phyloP scores from a whole-genome alignment of 257 asterid species.

The Primulina tabacum region DNA sequence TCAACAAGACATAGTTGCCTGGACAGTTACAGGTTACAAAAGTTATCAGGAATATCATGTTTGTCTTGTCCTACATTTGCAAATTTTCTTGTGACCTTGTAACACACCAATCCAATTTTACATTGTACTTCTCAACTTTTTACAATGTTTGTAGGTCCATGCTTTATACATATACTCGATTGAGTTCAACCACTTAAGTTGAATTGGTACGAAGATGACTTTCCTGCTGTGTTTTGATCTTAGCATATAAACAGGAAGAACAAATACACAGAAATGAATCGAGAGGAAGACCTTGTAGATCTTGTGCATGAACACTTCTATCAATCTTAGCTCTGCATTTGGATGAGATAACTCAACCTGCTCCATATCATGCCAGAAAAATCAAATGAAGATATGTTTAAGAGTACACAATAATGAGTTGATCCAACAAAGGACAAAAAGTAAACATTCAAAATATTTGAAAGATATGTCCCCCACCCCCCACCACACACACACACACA shows the following conservation, averaged over 20 bases:
- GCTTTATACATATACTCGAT: not conserved
- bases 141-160: not conserved
- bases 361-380: constrained; percentile 12
- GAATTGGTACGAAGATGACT: not conserved
- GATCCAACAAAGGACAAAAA: constrained; percentile 10
- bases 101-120: not conserved
- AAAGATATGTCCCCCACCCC: not conserved
- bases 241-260: constrained; percentile 6
- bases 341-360: constrained; percentile 63
- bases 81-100: too few relatives aligned
- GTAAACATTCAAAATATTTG: constrained; percentile 12
- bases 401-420: constrained; percentile 18
- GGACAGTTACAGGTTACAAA: too few relatives aligned
- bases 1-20: not conserved
- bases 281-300: constrained; percentile 52
- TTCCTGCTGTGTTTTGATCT: constrained; percentile 3
- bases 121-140: constrained; percentile 1
- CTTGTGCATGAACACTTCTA: constrained; percentile 60
- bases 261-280: constrained; percentile 20
- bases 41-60: too few relatives aligned
- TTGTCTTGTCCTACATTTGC: too few relatives aligned
- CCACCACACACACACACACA: not conserved
- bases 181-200: not conserved
- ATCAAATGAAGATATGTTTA: constrained; percentile 17
- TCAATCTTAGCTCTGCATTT: constrained; percentile 58